Evolutionary conservation across 352 stramenopile species (phyloP), one percentile per base, ranked within the genome.

Genomic region (Phytophthora nicotianae): DNA sequence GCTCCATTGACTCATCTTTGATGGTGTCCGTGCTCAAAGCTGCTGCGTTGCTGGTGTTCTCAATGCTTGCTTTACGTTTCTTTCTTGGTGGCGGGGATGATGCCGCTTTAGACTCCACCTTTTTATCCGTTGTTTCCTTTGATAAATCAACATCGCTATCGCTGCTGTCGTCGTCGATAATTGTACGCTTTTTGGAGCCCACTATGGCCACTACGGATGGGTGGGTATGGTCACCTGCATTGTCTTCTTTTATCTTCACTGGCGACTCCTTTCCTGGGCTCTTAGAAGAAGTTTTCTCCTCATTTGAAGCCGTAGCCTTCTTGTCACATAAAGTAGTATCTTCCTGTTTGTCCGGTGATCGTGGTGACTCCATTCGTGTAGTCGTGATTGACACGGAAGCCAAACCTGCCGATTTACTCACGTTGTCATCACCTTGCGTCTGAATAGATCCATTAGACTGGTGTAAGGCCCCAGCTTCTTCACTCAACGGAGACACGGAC

Each of bases 111-210:
- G 37, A 11, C 19, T 41, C 32, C 8, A 42, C 40, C 23, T 56
- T 55, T 23, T 55, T 61, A 27, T 40, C 49, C 16, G n/a, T 19
- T 11, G 7, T 19, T 47, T 17, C 6, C 47, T 62, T 63, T 17
- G 45, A 16, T 9, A 41, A 53, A 19, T 74, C 74, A 40, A 42
- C 62, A 50, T 83, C 72, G 23, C 67, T 83, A 40, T 83, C 77
- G 16, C 71, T 80, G 48, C 67, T 77, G 55, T 89, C 80, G 50
- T 89, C 80, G 19, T 88, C 78, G 29, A 89, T 72, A 55, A 89
- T 86, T 46, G 77, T 73, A 49, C 78, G 68, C 47, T 89, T 89
- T 62, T 83, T 89, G 13, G 69, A 64, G 17, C 72, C 67, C 5
- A 73, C 47, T 23, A 68, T 21, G 21, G 51, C 40, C 47, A 70